These are phyloP conservation scores for Malassezia restricta DNA, from an alignment of 1,284 basidiomycete genomes.

Conservation along the genomic window DNA sequence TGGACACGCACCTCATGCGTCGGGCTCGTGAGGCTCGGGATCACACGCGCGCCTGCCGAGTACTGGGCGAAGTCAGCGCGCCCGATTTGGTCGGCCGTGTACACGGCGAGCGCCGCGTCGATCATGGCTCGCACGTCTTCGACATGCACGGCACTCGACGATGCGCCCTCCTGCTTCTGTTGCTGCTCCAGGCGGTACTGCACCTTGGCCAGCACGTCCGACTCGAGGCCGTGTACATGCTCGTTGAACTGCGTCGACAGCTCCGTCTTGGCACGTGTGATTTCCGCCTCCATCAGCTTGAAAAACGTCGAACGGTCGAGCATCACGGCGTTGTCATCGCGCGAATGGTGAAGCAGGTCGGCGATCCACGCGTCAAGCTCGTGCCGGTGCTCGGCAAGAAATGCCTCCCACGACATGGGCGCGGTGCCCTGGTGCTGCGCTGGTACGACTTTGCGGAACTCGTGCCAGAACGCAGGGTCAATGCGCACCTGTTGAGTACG, in stretches of 20 bases:
- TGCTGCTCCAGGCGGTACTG: constrained; percentile 32
- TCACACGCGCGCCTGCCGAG: constrained; percentile 65
- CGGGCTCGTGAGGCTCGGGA: constrained; percentile 62
- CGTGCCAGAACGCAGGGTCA: constrained; percentile 49
- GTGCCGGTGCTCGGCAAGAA: constrained; percentile 2
- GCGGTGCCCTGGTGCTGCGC: neutral
- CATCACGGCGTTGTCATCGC: neutral
- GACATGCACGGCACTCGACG: constrained; percentile 7
- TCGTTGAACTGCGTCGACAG: constrained; percentile 37
- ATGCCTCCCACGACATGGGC: constrained; percentile 1
- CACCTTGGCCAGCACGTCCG: constrained; percentile 26
- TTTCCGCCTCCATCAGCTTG: constrained; percentile 39
- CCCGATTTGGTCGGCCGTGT: constrained; percentile 65
- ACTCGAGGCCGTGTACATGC: constrained; percentile 23
- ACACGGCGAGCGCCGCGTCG: constrained; percentile 55
- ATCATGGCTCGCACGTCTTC: constrained; percentile 53
- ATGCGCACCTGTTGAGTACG: constrained; percentile 46
- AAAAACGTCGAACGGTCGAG: constrained; percentile 9
- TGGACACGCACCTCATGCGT: constrained; percentile 50
- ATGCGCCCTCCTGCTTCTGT: neutral
- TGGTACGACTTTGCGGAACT: constrained; percentile 49
- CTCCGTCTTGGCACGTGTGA: constrained; percentile 37
- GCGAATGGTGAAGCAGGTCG: neutral
- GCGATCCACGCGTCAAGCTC: constrained; percentile 1
- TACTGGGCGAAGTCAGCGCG: constrained; percentile 73